Evolutionary conservation across 2,329 filamentous ascomycete genomes (phyloP), one percentile per base, ranked within the genome.

Genomic region (Phialocephala subalpina): DNA sequence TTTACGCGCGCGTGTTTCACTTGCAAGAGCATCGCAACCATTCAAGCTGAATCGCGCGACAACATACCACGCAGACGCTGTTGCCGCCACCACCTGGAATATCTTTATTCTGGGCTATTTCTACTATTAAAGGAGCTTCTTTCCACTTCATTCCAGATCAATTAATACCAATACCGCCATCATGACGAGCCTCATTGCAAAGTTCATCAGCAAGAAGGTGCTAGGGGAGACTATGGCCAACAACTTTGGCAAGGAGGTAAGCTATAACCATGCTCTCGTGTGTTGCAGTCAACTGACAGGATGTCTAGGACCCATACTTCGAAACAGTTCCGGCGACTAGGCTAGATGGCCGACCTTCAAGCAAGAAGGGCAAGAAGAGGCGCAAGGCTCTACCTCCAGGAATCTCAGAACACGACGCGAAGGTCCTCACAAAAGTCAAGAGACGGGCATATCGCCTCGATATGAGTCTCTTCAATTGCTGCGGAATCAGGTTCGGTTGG

Each of bases 401-500:
- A 62, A 87, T 98, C 60, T 95, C 94, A 20, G 82, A 90, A 33
- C 87, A 97, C 73, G 96, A 99, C 79, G 90, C 86, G 74, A 86
- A 91, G 69, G 84, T 97, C 71, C 88, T 98, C 69, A 97, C 91
- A 73, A 91, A 91, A 73, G 93, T 97, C 73, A 95, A 97, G 79
- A 87, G 91, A 73, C 86, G 91, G 65, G 94, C 96, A 38, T 97
- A 97, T 80, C 86, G 88, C 42, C 87, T 97, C 29, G 96, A 98
- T 78, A 91, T 93, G 83, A 87, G 86, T 63, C 86, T 97, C 6
- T 97, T 95, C 82, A 94, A 87, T 75, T 87, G 93, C 75, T 87
- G 91, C 70, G 93, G 94, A 52, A 85, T 97, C 66, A 87, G 90
- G 65, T 94, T 98, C 76, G 96, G 96, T 62, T 97, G 94, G 93